Conservation (phyloP, 768 basidiomycete genomes). For the Gyrodon lividus region DNA sequence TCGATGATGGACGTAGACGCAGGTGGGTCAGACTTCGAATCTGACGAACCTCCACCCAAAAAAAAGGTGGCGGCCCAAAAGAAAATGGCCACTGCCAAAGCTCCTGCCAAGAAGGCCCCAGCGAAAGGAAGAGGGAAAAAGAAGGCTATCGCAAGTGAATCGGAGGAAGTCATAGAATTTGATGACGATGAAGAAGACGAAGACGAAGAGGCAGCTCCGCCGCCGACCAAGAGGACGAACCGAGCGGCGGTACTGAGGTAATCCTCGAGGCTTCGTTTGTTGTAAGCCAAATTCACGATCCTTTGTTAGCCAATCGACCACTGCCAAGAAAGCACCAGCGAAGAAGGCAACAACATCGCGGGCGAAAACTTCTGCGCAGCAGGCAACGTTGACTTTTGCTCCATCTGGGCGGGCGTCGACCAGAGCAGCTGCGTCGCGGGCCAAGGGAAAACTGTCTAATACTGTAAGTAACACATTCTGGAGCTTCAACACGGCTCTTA, state of each 20-base stretch:
- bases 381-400: conserved; percentile 59
- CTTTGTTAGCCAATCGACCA: conserved; percentile 32
- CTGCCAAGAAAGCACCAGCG: conserved; percentile 53
- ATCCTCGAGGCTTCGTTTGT: conserved; percentile 21
- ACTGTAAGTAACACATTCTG: conserved; percentile 31
- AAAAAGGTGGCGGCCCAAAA: conserved; percentile 34
- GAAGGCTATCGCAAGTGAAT: conserved; percentile 50
- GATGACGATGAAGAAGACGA: conserved; percentile 55
- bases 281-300: conserved; percentile 10
- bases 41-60: conserved; percentile 43
- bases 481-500: not conserved
- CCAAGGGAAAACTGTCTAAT: conserved; percentile 58
- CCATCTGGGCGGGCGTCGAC: conserved; percentile 56
- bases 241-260: conserved; percentile 68
- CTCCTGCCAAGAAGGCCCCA: conserved; percentile 43
- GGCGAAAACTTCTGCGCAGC: conserved; percentile 31
- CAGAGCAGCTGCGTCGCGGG: conserved; percentile 67
- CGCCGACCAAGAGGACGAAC: conserved; percentile 54
- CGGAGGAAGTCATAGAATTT: conserved; percentile 53
- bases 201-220: conserved; percentile 45
- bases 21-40: conserved; percentile 51
- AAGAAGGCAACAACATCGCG: conserved; percentile 41
- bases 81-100: conserved; percentile 42
- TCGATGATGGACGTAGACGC: conserved; percentile 78
- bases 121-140: conserved; percentile 59